Percentiles rank a stretch among this genome's conserved stretches.
Conservation (phyloP, 2,329 filamentous ascomycete species). For the Claviceps spartinae region DNA sequence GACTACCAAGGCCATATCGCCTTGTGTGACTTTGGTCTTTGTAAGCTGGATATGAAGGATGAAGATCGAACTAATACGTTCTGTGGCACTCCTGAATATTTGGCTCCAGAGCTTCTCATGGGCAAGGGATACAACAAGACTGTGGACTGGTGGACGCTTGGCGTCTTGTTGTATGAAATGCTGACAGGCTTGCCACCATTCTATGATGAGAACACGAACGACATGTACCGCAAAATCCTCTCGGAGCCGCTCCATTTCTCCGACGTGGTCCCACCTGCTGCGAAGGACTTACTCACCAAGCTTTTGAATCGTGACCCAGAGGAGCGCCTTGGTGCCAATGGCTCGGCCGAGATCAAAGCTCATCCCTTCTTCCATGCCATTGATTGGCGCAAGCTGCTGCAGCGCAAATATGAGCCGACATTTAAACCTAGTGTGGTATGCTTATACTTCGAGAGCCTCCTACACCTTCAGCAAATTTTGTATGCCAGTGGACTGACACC, state of each 20-base stretch:
- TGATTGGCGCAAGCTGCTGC: conserved; percentile 93
- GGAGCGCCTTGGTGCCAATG: conserved; percentile 79
- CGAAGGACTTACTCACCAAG: conserved; percentile 81
- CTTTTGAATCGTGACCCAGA: conserved; percentile 87
- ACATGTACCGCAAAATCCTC: conserved; percentile 98
- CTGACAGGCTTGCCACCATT: conserved; percentile 92
- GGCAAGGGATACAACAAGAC: conserved; percentile 96
- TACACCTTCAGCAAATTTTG: neutral
- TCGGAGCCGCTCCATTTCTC: conserved; percentile 94
- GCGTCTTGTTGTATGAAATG: conserved; percentile 97
- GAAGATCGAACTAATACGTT: conserved; percentile 97
- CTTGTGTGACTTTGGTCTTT: conserved; percentile 93
- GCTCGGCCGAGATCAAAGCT: conserved; percentile 93
- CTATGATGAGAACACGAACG: conserved; percentile 98
- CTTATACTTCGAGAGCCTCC: conserved; percentile 16
- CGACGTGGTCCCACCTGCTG: conserved; percentile 83
- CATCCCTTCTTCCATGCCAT: conserved; percentile 99
- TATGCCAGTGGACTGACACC: neutral
- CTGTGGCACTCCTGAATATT: conserved; percentile 94
- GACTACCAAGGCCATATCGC: conserved; percentile 98
- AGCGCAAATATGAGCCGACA: conserved; percentile 94
- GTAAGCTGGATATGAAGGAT: conserved; percentile 98
- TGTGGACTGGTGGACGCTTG: conserved; percentile 98
- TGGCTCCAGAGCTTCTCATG: conserved; percentile 84
- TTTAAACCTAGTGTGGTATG: conserved; percentile 95